Percentiles rank a stretch among this genome's conserved stretches.
phyloP scores from a whole-genome alignment of 495 filamentous ascomycete genomes.

The Clavariopsis aquatica region DNA sequence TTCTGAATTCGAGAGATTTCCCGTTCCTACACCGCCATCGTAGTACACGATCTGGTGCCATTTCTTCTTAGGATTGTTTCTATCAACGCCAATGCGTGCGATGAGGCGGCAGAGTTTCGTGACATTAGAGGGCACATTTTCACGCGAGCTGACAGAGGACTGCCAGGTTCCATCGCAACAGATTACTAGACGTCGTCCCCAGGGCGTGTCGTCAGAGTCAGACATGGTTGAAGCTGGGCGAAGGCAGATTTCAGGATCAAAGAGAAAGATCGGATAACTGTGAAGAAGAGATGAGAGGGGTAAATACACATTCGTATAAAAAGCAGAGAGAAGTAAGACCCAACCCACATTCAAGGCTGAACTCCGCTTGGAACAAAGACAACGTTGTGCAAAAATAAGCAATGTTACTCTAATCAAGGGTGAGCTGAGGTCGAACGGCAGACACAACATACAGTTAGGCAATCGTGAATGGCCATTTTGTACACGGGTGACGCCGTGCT shows the following conservation, averaged over 20 bases:
- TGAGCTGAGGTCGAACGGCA: neutral
- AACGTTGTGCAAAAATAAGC: neutral
- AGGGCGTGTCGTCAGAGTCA: slow-evolving; percentile 10
- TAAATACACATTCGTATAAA: neutral
- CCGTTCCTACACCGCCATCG: slow-evolving; percentile 57
- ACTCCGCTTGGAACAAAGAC: neutral
- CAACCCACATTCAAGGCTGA: neutral
- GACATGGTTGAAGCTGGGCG: slow-evolving; percentile 7
- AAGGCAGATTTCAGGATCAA: neutral
- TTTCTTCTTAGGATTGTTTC: slow-evolving; percentile 22
- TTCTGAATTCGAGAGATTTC: slow-evolving; percentile 17
- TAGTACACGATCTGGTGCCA: slow-evolving; percentile 57
- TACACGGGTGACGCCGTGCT: neutral
- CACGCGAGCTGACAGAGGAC: slow-evolving; percentile 14
- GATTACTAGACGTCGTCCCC: slow-evolving; percentile 25
- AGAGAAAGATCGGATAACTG: neutral
- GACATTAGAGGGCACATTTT: slow-evolving; percentile 38
- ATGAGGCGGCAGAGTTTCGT: slow-evolving; percentile 34
- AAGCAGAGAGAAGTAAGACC: neutral
- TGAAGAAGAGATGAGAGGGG: neutral
- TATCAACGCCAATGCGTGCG: slow-evolving; percentile 23
- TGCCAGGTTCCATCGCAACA: slow-evolving; percentile 40
- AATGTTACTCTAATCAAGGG: neutral
- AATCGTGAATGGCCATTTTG: neutral
- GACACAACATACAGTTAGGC: neutral